Percentiles rank a stretch among this genome's conserved stretches.
Evolutionary conservation across 768 basidiomycete species (phyloP).

Genomic region (Boletus fagicola): DNA sequence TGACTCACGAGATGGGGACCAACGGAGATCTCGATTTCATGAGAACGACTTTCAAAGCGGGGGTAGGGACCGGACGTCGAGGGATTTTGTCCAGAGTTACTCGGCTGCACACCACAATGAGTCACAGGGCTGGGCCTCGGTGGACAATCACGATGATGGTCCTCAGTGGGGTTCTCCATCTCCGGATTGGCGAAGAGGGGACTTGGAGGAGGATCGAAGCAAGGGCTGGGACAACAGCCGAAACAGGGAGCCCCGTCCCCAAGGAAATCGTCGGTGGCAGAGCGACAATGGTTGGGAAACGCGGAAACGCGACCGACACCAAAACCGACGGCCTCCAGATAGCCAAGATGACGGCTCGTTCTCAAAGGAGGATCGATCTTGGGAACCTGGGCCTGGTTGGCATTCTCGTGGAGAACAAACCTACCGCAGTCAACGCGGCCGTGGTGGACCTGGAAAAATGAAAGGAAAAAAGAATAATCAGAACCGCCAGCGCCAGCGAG

Average conservation of each 20-base stretch:
- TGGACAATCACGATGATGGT: slow-evolving; percentile 41
- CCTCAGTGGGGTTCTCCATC: slow-evolving; percentile 44
- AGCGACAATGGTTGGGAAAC: slow-evolving; percentile 51
- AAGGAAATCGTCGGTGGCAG: slow-evolving; percentile 34
- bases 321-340: slow-evolving; percentile 36
- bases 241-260: slow-evolving; percentile 34
- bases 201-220: slow-evolving; percentile 38
- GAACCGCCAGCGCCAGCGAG: slow-evolving; percentile 33
- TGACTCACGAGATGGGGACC: slow-evolving; percentile 45
- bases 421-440: slow-evolving; percentile 38
- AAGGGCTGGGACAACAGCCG: slow-evolving; percentile 38
- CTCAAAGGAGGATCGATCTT: slow-evolving; percentile 52
- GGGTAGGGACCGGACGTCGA: slow-evolving; percentile 44
- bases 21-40: slow-evolving; percentile 44
- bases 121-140: slow-evolving; percentile 41
- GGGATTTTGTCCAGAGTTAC: slow-evolving; percentile 46
- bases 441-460: slow-evolving; percentile 38
- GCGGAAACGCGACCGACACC: slow-evolving; percentile 46
- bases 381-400: slow-evolving; percentile 75
- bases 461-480: slow-evolving; percentile 38
- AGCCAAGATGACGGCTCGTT: slow-evolving; percentile 23
- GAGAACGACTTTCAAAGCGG: slow-evolving; percentile 42
- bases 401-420: slow-evolving; percentile 42
- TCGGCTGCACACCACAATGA: slow-evolving; percentile 48
- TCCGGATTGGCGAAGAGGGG: slow-evolving; percentile 40